Base-by-base conservation (phyloP, 2,329 filamentous ascomycete species). In the Xylaria sp. region DNA sequence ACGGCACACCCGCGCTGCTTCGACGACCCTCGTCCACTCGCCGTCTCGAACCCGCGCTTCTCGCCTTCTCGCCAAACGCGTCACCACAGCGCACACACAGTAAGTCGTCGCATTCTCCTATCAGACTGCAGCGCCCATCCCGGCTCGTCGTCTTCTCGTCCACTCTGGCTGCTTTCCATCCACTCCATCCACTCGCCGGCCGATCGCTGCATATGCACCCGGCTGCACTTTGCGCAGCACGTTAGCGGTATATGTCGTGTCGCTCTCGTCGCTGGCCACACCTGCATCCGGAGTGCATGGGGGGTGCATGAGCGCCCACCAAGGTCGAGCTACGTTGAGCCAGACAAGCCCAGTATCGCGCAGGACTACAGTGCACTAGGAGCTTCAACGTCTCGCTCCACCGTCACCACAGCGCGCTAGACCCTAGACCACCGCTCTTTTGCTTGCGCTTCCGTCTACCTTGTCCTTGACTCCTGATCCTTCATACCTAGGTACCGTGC, bases 131-230 rank as follows among this genome's bases (percentile, higher is more conserved):
- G 73, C 71, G 67, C 67, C 61, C 55, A 70, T 72, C 72, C 73
- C 70, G 69, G 65, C 71, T 65, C 66, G 62, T 68, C 58, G 64
- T 64, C 61, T 56, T 62, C 57, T 60, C 48, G 44, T 63, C 60
- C 46, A 57, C 56, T 59, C 48, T 37, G 34, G 34, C 7, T 37
- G 34, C 34, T 37, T 37, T 37, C 34, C 34, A n/a, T n/a, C 41
- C 41, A 46, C 15, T 46, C 41, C 18, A 46, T 28, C 56, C 60
- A 74, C 73, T 70, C 73, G 71, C 73, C 73, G 73, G 77, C 71
- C 74, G 77, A 78, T 79, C 78, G 76, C 75, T 80, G 78, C 77
- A 80, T 78, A 79, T 80, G 78, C 78, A 64, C 55, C 52, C 59
- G 62, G 63, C 50, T 55, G 52, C 52, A n/a, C 52, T 55, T 37